Percentiles rank a stretch among this genome's conserved stretches.
These are phyloP conservation scores for Pseudocercospora crystallina DNA, from an alignment of 2,329 filamentous ascomycete genomes.

Conservation along the genomic window DNA sequence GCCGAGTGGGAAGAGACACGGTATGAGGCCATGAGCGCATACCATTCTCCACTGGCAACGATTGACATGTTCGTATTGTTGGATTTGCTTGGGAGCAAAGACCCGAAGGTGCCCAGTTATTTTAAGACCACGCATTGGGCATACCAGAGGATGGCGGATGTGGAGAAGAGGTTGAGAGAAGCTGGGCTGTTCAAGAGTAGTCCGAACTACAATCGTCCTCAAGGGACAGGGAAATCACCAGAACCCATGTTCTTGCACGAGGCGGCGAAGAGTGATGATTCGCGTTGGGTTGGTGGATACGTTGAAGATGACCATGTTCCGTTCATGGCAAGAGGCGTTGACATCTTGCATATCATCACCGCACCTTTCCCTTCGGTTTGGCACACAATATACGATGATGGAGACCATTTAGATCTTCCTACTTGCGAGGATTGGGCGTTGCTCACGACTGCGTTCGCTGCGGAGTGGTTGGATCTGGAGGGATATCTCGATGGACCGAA, in stretches of 20 bases:
- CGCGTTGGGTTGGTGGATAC: constrained; percentile 52
- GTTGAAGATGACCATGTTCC: constrained; percentile 85
- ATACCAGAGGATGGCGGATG: constrained; percentile 70
- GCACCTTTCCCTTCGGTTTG: constrained; percentile 78
- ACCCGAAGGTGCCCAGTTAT: constrained; percentile 77
- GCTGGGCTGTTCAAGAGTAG: constrained; percentile 66
- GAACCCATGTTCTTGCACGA: constrained; percentile 64
- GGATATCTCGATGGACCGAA: constrained; percentile 44
- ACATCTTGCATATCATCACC: constrained; percentile 87
- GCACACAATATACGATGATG: constrained; percentile 84
- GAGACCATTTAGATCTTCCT: constrained; percentile 74
- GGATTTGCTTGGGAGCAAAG: constrained; percentile 73
- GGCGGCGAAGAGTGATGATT: constrained; percentile 49
- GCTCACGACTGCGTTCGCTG: constrained; percentile 78
- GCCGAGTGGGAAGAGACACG: constrained; percentile 72
- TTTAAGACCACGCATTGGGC: constrained; percentile 93
- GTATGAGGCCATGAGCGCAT: constrained; percentile 72
- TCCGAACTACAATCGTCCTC: constrained; percentile 43
- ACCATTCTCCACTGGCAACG: constrained; percentile 69
- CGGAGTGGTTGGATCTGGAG: constrained; percentile 89
- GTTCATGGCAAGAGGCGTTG: constrained; percentile 82
- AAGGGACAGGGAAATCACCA: background rate
- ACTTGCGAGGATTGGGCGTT: constrained; percentile 85
- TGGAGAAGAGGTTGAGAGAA: constrained; percentile 72
- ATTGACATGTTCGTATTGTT: constrained; percentile 91